These are phyloP conservation scores for Neurospora sp. DNA, from an alignment of 495 filamentous ascomycete species.

Conservation along the genomic window DNA sequence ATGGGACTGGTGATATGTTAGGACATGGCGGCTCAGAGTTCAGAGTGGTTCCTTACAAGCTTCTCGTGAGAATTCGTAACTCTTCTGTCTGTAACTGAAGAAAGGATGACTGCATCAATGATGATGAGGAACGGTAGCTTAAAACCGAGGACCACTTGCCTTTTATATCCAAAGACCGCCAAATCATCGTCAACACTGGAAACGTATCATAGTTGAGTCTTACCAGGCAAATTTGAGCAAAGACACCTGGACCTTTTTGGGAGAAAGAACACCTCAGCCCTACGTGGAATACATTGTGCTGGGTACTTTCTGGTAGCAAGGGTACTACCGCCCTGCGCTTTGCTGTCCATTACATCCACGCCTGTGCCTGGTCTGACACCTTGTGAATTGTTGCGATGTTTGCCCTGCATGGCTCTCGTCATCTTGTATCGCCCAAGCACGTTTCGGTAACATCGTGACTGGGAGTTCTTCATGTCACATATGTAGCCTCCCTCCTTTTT, in stretches of 20 bases:
- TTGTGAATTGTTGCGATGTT: not conserved
- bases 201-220: not conserved
- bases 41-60: not conserved
- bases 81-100: not conserved
- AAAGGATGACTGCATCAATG: not conserved
- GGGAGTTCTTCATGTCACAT: not conserved
- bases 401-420: not conserved
- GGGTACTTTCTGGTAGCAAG: not conserved
- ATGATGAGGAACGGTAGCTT: not conserved
- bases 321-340: not conserved
- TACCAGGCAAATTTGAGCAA: not conserved
- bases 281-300: not conserved
- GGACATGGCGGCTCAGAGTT: fast-evolving
- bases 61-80: not conserved
- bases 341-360: not conserved
- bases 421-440: not conserved
- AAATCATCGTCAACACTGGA: not conserved
- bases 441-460: not conserved
- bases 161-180: not conserved
- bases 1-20: not conserved
- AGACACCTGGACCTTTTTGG: not conserved
- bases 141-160: not conserved
- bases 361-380: not conserved
- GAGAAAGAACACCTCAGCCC: not conserved
- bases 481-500: not conserved